These are phyloP conservation scores for Hypomontagnella submonticulosa DNA, from an alignment of 495 filamentous ascomycete genomes.

Conservation along the genomic window DNA sequence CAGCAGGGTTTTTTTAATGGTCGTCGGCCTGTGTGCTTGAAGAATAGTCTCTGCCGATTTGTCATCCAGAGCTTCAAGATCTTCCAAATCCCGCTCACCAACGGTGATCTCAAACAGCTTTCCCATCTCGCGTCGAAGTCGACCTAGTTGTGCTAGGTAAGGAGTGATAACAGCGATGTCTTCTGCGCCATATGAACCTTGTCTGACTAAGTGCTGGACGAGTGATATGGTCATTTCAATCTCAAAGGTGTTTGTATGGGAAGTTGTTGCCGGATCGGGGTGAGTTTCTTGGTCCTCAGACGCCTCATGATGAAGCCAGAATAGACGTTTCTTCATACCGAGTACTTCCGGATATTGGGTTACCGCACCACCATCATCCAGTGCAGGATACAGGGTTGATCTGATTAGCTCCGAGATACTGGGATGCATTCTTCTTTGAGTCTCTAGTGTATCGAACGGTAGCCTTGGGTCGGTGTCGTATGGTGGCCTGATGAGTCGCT, in stretches of 20 bases:
- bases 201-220: constrained; percentile 76
- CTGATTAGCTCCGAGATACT: constrained; percentile 72
- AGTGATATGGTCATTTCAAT: constrained; percentile 72
- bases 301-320: constrained; percentile 77
- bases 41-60: constrained; percentile 33
- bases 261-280: constrained; percentile 60
- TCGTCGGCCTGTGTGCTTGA: constrained; percentile 6
- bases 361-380: constrained; percentile 69
- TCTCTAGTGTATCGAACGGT: constrained; percentile 68
- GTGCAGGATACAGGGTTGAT: constrained; percentile 69
- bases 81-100: constrained; percentile 73
- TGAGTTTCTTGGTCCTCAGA: constrained; percentile 62
- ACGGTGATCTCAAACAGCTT: constrained; percentile 69
- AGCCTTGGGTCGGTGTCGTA: constrained; percentile 51
- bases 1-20: constrained; percentile 63
- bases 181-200: constrained; percentile 68
- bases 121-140: constrained; percentile 63
- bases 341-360: constrained; percentile 65
- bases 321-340: constrained; percentile 74
- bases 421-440: constrained; percentile 83
- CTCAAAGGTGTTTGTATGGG: constrained; percentile 75
- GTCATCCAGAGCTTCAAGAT: constrained; percentile 63
- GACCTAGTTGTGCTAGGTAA: constrained; percentile 77
- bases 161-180: constrained; percentile 87
- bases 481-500: constrained; percentile 67